These are phyloP conservation scores for Chimonanthus salicifolius DNA, from an alignment of 164 flowering plant genomes.

Conservation along the genomic window DNA sequence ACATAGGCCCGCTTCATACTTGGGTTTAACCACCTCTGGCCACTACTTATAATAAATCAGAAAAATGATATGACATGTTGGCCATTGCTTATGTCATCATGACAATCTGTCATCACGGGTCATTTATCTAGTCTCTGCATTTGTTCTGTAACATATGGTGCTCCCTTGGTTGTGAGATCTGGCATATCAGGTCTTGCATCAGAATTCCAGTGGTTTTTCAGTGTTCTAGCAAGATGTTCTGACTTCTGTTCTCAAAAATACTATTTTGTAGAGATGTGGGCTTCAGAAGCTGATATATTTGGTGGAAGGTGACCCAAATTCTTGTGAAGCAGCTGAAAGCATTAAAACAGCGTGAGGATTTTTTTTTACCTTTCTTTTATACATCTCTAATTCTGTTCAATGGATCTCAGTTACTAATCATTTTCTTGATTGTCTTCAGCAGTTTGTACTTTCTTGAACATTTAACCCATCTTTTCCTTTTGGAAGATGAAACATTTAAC, in stretches of 20 bases:
- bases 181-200: no score
- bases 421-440: background rate
- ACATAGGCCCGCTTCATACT: no score
- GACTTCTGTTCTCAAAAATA: background rate
- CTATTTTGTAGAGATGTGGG: slow-evolving; percentile 67
- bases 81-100: no score
- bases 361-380: background rate
- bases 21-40: no score
- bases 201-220: no score
- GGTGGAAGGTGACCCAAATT: slow-evolving; percentile 93
- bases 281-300: slow-evolving; percentile 81
- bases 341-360: slow-evolving; percentile 92
- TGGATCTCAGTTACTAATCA: background rate
- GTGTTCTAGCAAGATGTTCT: background rate
- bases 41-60: no score
- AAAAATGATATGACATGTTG: no score
- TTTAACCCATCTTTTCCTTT: background rate
- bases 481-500: background rate
- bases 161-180: no score
- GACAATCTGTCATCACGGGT: no score
- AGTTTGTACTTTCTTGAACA: background rate
- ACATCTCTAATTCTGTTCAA: background rate
- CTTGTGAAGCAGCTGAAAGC: slow-evolving; percentile 83
- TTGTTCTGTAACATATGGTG: no score
- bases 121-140: no score